A percentile compares a stretch with the other conserved stretches of the same genome.
phyloP scores from a whole-genome alignment of 352 stramenopile species.

The Globisporangium canariense region DNA sequence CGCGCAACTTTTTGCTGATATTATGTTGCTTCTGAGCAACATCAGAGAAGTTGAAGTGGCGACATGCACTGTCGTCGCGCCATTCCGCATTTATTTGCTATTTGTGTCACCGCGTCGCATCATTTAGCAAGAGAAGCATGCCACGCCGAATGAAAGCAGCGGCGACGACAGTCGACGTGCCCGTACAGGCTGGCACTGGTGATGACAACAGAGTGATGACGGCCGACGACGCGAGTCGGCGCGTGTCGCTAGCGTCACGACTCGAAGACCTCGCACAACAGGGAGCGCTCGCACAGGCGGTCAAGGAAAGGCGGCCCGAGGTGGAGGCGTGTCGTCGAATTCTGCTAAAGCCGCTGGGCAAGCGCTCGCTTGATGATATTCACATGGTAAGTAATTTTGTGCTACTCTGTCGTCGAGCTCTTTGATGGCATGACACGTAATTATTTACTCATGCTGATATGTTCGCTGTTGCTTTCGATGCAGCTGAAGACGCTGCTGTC shows the following conservation, averaged over 20 bases:
- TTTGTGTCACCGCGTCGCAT: neutral
- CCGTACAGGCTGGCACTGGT: neutral
- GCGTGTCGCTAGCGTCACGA: conserved; percentile 46
- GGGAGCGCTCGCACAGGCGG: conserved; percentile 36
- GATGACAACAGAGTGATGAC: neutral
- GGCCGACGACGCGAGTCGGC: conserved; percentile 13
- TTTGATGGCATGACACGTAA: neutral
- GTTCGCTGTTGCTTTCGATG: neutral
- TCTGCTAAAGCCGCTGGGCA: conserved; percentile 45
- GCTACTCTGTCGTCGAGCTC: neutral
- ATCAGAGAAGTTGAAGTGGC: conserved; percentile 10
- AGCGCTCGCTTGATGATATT: conserved; percentile 70
- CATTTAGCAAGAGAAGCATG: neutral
- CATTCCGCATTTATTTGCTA: neutral
- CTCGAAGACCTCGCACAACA: conserved; percentile 38
- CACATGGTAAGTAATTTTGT: conserved; percentile 35
- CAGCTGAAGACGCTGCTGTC: conserved; percentile 76
- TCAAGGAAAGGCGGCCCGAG: conserved; percentile 45
- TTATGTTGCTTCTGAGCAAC: neutral
- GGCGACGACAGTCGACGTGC: neutral
- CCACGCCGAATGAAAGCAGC: conserved; percentile 10
- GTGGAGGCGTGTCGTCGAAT: conserved; percentile 52
- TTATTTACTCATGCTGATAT: neutral
- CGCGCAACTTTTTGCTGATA: neutral
- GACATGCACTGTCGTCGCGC: neutral